Conservation (phyloP, 2,329 filamentous ascomycete genomes). For the Nemania sp. region DNA sequence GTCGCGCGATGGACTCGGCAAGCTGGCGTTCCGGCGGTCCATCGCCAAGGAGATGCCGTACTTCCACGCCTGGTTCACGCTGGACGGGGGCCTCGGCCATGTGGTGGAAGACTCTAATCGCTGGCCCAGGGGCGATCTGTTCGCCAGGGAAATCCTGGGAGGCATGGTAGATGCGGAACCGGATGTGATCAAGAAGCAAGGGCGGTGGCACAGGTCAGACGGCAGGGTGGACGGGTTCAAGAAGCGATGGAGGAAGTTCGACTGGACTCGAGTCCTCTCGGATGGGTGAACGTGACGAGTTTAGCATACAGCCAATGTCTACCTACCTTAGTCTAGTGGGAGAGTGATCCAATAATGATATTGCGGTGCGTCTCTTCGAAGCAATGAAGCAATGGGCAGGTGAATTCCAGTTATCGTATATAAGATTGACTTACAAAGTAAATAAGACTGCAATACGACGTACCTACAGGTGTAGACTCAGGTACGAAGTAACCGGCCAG, state of each 20-base stretch:
- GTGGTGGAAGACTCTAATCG: constrained; percentile 82
- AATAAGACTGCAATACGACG: too few species aligned
- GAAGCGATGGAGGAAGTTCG: constrained; percentile 88
- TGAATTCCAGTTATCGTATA: too few species aligned
- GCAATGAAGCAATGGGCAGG: too few species aligned
- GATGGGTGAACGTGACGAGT: constrained; percentile 40
- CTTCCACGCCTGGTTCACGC: constrained; percentile 93
- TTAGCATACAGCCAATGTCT: neutral
- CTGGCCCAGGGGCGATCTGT: constrained; percentile 91
- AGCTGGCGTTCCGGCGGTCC: constrained; percentile 77
- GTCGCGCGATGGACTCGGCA: constrained; percentile 71
- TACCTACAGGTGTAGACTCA: neutral
- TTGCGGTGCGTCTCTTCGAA: neutral
- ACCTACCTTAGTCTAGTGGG: too few species aligned
- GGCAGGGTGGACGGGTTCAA: constrained; percentile 75
- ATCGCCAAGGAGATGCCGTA: constrained; percentile 97
- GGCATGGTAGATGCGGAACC: constrained; percentile 87
- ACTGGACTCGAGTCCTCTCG: constrained; percentile 72
- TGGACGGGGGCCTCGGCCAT: constrained; percentile 92
- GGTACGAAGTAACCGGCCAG: too few species aligned
- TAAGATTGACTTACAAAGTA: too few species aligned
- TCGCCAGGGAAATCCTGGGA: constrained; percentile 88
- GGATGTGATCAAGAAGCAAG: constrained; percentile 87
- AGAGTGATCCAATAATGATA: neutral
- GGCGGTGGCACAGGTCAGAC: constrained; percentile 76